These are phyloP conservation scores for Tolypocladium sp. DNA, from an alignment of 2,329 filamentous ascomycete species.

Conservation along the genomic window DNA sequence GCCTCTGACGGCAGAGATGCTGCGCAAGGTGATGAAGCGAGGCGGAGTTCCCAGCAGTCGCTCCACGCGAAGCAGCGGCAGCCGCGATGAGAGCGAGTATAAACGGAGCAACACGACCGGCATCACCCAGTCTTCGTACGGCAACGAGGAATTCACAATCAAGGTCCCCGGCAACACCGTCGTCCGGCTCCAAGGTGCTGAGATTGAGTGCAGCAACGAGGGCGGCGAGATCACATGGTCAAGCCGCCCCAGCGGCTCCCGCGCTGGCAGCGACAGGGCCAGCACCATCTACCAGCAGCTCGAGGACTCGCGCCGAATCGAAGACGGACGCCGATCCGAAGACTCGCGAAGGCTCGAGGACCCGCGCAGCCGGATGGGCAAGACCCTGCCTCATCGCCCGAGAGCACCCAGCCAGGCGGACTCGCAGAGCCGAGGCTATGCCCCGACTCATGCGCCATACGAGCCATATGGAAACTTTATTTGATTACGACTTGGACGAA, in stretches of 20 bases:
- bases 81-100: conserved; percentile 56
- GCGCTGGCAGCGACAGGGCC: conserved; percentile 41
- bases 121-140: conserved; percentile 43
- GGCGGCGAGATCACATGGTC: conserved; percentile 52
- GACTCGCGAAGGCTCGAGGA: conserved; percentile 36
- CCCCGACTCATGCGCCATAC: conserved; percentile 15
- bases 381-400: conserved; percentile 30
- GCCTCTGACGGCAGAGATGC: conserved; percentile 45
- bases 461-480: conserved; percentile 21
- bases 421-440: conserved; percentile 28
- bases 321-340: conserved; percentile 2
- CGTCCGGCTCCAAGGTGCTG: conserved; percentile 45
- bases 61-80: conserved; percentile 49
- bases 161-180: conserved; percentile 47
- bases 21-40: conserved; percentile 39
- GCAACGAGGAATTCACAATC: conserved; percentile 51
- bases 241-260: conserved; percentile 19
- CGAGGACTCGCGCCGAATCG: conserved; percentile 29
- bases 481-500: conserved; percentile 20
- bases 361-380: conserved; percentile 30
- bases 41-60: conserved; percentile 41
- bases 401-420: conserved; percentile 42
- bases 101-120: conserved; percentile 52
- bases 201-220: conserved; percentile 48
- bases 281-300: conserved; percentile 36